Conservation (phyloP, 2,329 filamentous ascomycete species). For the Dactylellina sp. region DNA sequence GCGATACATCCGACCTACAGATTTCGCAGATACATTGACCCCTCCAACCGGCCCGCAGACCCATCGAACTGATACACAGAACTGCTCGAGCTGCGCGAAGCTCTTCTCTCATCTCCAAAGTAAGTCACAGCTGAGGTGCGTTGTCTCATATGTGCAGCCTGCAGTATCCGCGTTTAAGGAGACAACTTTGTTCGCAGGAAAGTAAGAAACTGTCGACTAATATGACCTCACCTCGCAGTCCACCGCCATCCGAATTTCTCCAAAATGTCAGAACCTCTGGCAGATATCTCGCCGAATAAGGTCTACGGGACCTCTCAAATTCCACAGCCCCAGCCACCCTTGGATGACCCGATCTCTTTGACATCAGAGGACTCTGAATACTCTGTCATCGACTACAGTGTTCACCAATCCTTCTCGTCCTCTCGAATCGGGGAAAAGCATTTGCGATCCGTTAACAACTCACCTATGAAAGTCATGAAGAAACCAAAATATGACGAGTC, state of each 20-base stretch:
- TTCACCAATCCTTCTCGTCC: slow-evolving; percentile 32
- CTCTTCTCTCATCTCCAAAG: slow-evolving; percentile 38
- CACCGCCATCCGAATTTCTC: slow-evolving; percentile 7
- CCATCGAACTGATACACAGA: slow-evolving; percentile 9
- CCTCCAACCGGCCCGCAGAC: slow-evolving; percentile 32
- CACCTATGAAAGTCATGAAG: slow-evolving; percentile 55
- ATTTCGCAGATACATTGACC: slow-evolving; percentile 10
- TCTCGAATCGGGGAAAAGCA: slow-evolving; percentile 51
- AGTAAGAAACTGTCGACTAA: slow-evolving; percentile 31
- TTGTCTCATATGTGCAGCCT: slow-evolving; percentile 10
- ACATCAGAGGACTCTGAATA: slow-evolving; percentile 47
- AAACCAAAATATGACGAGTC: slow-evolving; percentile 56
- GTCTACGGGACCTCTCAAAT: slow-evolving; percentile 48
- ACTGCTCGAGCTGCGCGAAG: slow-evolving; percentile 32
- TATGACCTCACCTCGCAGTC: slow-evolving; percentile 22
- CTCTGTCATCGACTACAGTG: slow-evolving; percentile 54
- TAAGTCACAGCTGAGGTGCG: slow-evolving; percentile 25
- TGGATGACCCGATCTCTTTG: slow-evolving; percentile 34
- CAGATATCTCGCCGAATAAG: slow-evolving; percentile 55
- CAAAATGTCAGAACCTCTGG: slow-evolving; percentile 52
- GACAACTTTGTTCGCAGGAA: not conserved
- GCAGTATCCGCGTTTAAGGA: slow-evolving; percentile 37
- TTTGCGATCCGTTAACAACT: slow-evolving; percentile 43
- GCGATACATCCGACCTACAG: slow-evolving; percentile 4
- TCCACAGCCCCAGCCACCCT: slow-evolving; percentile 26